Conservation (phyloP, 371 early-diverging fungal species). For the Mucor racemosus region DNA sequence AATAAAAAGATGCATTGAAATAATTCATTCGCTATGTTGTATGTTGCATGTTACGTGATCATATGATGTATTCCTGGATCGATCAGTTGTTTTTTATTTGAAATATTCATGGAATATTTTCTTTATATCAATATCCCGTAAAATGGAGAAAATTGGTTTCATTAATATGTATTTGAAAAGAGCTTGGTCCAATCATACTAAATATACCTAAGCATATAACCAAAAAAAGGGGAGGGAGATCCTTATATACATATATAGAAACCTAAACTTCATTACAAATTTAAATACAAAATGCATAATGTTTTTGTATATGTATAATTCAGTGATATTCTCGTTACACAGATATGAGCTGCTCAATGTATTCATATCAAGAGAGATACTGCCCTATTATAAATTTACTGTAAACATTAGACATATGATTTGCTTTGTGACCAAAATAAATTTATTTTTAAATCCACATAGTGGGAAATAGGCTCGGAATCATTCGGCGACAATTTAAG, state of each 20-base stretch:
- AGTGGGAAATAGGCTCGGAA: not conserved
- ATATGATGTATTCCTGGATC: not conserved
- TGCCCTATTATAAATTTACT: too few relatives aligned
- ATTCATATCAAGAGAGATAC: not conserved
- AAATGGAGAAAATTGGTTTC: not conserved
- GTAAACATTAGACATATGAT: conserved; percentile 5
- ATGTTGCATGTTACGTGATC: not conserved
- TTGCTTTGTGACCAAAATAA: not conserved
- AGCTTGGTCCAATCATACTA: not conserved
- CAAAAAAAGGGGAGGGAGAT: not conserved
- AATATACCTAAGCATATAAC: not conserved
- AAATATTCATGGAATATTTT: not conserved
- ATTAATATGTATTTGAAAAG: not conserved
- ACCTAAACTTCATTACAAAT: not conserved
- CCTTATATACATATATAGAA: too few relatives aligned
- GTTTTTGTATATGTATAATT: not conserved
- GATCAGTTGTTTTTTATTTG: not conserved
- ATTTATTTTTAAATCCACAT: not conserved
- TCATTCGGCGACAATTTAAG: not conserved
- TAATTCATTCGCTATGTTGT: not conserved
- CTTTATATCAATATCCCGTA: not conserved
- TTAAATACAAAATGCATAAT: not conserved
- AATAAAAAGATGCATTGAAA: not conserved
- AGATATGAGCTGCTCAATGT: not conserved
- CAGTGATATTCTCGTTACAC: not conserved